phyloP scores from a whole-genome alignment of 2,329 filamentous ascomycete genomes.

The Cercospora zeae-maydis region DNA sequence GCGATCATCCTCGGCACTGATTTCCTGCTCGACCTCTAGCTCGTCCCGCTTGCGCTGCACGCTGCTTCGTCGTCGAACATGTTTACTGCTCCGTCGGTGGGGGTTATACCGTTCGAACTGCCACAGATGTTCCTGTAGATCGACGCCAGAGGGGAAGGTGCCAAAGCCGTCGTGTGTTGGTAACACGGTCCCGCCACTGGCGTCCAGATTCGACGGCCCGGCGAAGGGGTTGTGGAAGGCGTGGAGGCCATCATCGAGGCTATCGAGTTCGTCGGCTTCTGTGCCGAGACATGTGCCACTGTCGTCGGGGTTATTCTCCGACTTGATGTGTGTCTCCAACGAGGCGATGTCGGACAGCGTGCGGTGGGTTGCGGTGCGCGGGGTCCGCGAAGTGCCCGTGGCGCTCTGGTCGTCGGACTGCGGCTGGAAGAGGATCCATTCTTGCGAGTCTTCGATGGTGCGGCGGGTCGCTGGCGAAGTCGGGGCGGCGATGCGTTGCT shows the following conservation, averaged over 20 bases:
- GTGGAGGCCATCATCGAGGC: slow-evolving; percentile 84
- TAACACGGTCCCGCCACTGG: slow-evolving; percentile 66
- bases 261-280: slow-evolving; percentile 63
- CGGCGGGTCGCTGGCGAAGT: slow-evolving; percentile 42
- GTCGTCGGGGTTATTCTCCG: slow-evolving; percentile 46
- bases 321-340: slow-evolving; percentile 64
- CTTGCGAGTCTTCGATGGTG: slow-evolving; percentile 68
- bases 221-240: slow-evolving; percentile 67
- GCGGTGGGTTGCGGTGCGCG: slow-evolving; percentile 61
- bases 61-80: slow-evolving; percentile 52
- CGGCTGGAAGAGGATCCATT: slow-evolving; percentile 91
- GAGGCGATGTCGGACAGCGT: slow-evolving; percentile 76
- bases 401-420: slow-evolving; percentile 59
- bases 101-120: slow-evolving; percentile 85
- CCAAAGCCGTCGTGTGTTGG: slow-evolving; percentile 90
- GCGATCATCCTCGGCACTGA: slow-evolving; percentile 64
- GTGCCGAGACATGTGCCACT: slow-evolving; percentile 44
- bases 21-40: slow-evolving; percentile 49
- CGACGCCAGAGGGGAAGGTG: slow-evolving; percentile 61
- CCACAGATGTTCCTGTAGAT: slow-evolving; percentile 78
- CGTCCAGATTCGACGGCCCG: slow-evolving; percentile 49
- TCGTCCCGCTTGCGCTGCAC: slow-evolving; percentile 56
- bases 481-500: slow-evolving; percentile 18
- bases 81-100: slow-evolving; percentile 54
- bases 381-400: slow-evolving; percentile 65